phyloP scores from a whole-genome alignment of 176 grass and related monocot species.

The Phyllostachys edulis region DNA sequence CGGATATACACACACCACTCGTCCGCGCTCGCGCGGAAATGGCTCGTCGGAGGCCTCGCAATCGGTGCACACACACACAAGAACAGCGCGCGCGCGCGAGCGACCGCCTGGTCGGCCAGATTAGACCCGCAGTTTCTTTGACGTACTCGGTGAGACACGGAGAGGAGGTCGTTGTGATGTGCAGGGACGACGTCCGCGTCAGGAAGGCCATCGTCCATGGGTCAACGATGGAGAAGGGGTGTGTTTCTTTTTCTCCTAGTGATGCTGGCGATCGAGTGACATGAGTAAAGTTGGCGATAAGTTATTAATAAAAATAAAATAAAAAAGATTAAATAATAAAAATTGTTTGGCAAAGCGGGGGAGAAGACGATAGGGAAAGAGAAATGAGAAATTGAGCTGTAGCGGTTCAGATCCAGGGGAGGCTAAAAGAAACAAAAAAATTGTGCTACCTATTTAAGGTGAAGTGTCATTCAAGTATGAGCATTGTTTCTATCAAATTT shows the following conservation, averaged over 20 bases:
- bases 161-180: not conserved
- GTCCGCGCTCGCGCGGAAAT: not conserved
- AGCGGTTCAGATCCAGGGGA: not conserved
- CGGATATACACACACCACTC: not conserved
- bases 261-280: not conserved
- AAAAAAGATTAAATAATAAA: too few species aligned
- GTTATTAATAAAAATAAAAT: too few species aligned
- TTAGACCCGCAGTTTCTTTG: not conserved
- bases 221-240: conserved; percentile 2
- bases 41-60: not conserved
- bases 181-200: not conserved
- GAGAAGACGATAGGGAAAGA: not conserved
- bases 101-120: not conserved
- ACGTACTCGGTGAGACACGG: not conserved
- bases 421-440: not conserved
- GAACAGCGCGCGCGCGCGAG: not conserved
- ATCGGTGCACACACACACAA: not conserved
- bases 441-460: not conserved
- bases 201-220: not conserved
- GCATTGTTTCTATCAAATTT: not conserved
- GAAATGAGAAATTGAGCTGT: not conserved
- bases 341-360: too few species aligned
- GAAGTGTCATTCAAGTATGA: not conserved
- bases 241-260: not conserved
- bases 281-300: not conserved